phyloP scores from a whole-genome alignment of 75 land plant species.

The Larix kaempferi region DNA sequence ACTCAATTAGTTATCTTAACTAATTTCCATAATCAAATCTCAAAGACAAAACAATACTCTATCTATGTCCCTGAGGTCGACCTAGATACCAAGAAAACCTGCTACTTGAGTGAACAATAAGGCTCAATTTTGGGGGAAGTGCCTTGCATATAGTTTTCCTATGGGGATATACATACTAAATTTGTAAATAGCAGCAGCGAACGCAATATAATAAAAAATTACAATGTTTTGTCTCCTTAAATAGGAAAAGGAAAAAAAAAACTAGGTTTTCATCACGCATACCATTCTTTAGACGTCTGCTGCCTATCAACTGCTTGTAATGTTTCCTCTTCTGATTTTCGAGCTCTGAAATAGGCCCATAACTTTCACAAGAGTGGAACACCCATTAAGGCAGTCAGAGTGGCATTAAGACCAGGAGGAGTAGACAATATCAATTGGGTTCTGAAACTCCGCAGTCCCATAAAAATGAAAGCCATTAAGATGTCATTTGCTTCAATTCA shows the following conservation, averaged over 20 bases:
- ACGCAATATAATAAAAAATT: background rate
- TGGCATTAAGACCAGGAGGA: background rate
- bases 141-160: too few relatives aligned
- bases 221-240: background rate
- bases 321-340: background rate
- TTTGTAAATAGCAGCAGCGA: background rate
- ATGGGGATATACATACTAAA: too few relatives aligned
- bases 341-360: background rate
- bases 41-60: too few relatives aligned
- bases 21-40: too few relatives aligned
- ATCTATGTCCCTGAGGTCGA: too few relatives aligned
- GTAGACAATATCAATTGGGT: constrained; percentile 3
- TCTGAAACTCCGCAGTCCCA: constrained; percentile 5
- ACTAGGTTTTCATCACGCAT: background rate
- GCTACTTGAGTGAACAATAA: too few relatives aligned
- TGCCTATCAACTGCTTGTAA: background rate
- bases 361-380: constrained; percentile 2
- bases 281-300: background rate
- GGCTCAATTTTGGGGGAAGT: too few relatives aligned
- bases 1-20: too few relatives aligned
- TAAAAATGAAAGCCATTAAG: too few relatives aligned
- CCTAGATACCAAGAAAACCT: too few relatives aligned
- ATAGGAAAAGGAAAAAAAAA: background rate
- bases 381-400: constrained; percentile 4
- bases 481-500: too few relatives aligned